These are phyloP conservation scores for Neoascochyta sp. DNA, from an alignment of 2,329 filamentous ascomycete genomes.

Conservation along the genomic window DNA sequence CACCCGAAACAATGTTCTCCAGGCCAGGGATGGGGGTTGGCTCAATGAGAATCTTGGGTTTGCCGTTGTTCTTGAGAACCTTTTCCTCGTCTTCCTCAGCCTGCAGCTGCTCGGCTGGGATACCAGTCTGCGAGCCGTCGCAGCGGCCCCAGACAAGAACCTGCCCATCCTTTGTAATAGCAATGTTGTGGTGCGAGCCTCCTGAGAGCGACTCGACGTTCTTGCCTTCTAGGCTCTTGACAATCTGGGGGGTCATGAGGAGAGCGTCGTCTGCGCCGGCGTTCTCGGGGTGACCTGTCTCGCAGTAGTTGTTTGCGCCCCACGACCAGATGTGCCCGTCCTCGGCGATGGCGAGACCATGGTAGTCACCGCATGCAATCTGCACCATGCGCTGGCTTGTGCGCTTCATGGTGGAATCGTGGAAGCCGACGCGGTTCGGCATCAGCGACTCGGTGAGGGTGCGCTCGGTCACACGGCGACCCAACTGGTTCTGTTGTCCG, in stretches of 20 bases:
- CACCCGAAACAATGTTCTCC: slow-evolving; percentile 53
- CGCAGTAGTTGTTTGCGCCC: slow-evolving; percentile 84
- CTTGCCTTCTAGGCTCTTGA: slow-evolving; percentile 61
- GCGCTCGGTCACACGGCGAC: slow-evolving; percentile 61
- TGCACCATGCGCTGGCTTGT: slow-evolving; percentile 54
- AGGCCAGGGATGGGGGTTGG: slow-evolving; percentile 62
- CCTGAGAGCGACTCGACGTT: slow-evolving; percentile 67
- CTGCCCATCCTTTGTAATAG: slow-evolving; percentile 51
- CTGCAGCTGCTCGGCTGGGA: slow-evolving; percentile 31
- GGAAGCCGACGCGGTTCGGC: slow-evolving; percentile 57
- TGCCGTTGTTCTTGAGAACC: slow-evolving; percentile 53
- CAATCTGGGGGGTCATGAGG: slow-evolving; percentile 62
- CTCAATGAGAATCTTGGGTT: slow-evolving; percentile 66
- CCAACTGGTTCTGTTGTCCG: slow-evolving; percentile 68
- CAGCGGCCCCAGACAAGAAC: slow-evolving; percentile 59
- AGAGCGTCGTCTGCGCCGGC: slow-evolving; percentile 67
- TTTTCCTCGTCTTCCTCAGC: slow-evolving; percentile 38
- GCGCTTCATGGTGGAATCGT: slow-evolving; percentile 33
- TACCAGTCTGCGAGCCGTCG: slow-evolving; percentile 55
- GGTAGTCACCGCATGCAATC: slow-evolving; percentile 70
- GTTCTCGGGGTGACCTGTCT: slow-evolving; percentile 65
- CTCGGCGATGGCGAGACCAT: slow-evolving; percentile 71
- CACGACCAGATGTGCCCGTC: slow-evolving; percentile 71
- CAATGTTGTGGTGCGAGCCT: slow-evolving; percentile 70
- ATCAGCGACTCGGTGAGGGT: slow-evolving; percentile 53